Percentiles rank a stretch among this genome's conserved stretches.
These are phyloP conservation scores for Luffa aegyptiaca DNA, from an alignment of 306 rosid genomes.

Conservation along the genomic window DNA sequence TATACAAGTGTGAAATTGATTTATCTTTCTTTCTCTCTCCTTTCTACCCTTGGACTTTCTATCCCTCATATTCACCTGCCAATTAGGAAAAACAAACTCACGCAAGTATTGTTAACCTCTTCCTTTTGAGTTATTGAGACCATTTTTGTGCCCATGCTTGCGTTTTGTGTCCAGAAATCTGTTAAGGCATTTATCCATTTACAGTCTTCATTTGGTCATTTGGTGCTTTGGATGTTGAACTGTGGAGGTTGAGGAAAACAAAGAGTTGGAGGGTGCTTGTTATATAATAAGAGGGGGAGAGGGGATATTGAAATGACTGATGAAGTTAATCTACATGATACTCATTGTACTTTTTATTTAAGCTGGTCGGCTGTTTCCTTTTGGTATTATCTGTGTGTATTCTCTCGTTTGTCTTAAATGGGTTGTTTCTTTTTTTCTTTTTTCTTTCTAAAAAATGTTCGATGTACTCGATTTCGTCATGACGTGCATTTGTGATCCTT, in stretches of 20 bases:
- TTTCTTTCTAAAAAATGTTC: no score
- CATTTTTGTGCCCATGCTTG: neutral
- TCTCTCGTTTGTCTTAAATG: neutral
- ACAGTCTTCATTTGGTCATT: neutral
- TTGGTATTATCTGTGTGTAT: neutral
- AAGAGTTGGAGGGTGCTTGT: neutral
- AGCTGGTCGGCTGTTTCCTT: neutral
- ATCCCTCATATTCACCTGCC: neutral
- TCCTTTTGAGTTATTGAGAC: neutral
- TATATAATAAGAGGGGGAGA: neutral
- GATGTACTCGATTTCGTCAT: neutral
- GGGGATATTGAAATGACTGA: neutral
- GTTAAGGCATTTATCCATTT: neutral
- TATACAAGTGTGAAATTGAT: neutral
- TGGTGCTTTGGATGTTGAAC: neutral
- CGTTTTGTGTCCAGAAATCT: neutral
- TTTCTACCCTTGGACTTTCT: neutral
- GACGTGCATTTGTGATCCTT: conserved; percentile 7
- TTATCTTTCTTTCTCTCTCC: neutral
- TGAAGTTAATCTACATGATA: neutral
- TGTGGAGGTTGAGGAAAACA: neutral
- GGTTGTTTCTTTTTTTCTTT: neutral
- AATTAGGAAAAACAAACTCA: neutral
- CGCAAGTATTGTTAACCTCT: neutral
- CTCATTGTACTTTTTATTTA: neutral